Evolutionary conservation across 1,139 yeast genomes (phyloP), one percentile per base, ranked within the genome.

Genomic region (Scheffersomyces quercinus): DNA sequence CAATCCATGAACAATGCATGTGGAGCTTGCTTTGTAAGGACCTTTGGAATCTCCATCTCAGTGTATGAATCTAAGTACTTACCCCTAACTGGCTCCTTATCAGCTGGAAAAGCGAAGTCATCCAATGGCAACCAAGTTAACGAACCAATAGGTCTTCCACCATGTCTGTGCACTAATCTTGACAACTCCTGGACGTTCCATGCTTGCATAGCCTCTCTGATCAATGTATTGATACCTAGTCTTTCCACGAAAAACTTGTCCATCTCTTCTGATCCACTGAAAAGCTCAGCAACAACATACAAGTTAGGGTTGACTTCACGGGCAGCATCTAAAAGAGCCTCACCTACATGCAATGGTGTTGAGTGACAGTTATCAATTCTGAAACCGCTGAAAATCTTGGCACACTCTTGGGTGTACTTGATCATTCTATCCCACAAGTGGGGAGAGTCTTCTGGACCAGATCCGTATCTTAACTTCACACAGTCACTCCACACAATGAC

Each of bases 401-500:
- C 98, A 60, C 88, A 79, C 42, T 79, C 58, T 56, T 81, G 75
- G 12, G 93, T 81, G 60, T 93, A 93, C 48, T 83, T 71, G 32
- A 82, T 79, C 96, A 93, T 93, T 59, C 93, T 79, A 16, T 84
- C 72, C 99, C 99, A 93, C 39, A 93, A 67, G 54, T 80, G 81
- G 0, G 97, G 97, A 0, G 97, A 88, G 59, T 91, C 98, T 46
- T 81, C 79, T 2, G 86, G 88, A 20, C 73, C 70, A 1, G 65
- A 48, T 5, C 99, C 99, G 60, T 90, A 93, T 51, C 99, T 77
- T 50, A 93, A 73, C 60, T 93, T 93, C 44, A 91, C 93, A 73
- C 99, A 93, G 60, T 93, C 99, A 5, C 96, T 95, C 99, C 99
- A 93, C 28, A 91, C 89, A 54, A 93, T 90, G 13, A 93, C 96